phyloP scores from a whole-genome alignment of 2,329 filamentous ascomycete genomes.

The Diaporthe velutina region DNA sequence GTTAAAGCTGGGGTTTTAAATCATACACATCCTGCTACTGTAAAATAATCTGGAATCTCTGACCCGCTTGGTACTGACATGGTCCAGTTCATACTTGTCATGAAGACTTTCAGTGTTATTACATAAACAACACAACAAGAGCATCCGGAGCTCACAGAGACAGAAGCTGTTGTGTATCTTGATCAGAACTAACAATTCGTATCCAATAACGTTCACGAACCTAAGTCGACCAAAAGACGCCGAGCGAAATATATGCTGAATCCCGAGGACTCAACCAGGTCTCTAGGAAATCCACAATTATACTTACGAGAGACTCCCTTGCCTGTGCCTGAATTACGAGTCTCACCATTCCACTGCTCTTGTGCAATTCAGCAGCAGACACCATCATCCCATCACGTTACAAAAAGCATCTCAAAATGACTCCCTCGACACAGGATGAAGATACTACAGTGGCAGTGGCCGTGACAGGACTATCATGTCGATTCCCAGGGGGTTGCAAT shows the following conservation, averaged over 20 bases:
- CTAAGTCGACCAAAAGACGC: not conserved
- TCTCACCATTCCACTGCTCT: not conserved
- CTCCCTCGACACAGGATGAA: not conserved
- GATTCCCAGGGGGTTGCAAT: not conserved
- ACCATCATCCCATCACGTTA: not conserved
- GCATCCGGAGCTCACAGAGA: not conserved
- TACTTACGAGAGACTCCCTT: not conserved
- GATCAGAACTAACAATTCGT: not conserved
- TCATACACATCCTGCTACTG: not conserved
- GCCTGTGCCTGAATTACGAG: not conserved
- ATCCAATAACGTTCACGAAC: too few relatives aligned
- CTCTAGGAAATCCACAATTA: not conserved
- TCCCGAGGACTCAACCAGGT: not conserved
- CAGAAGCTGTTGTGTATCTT: not conserved
- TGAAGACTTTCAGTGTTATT: too few relatives aligned
- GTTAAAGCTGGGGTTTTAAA: not conserved
- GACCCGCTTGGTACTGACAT: too few relatives aligned
- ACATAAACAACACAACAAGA: not conserved
- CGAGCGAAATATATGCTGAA: not conserved
- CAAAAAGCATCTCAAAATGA: not conserved
- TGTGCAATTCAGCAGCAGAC: not conserved
- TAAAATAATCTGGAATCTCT: not conserved
- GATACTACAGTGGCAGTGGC: not conserved
- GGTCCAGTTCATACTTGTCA: too few relatives aligned
- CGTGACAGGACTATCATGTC: not conserved